Base-by-base conservation (phyloP, 2,329 filamentous ascomycete genomes). In the Aureobasidium zeae region DNA sequence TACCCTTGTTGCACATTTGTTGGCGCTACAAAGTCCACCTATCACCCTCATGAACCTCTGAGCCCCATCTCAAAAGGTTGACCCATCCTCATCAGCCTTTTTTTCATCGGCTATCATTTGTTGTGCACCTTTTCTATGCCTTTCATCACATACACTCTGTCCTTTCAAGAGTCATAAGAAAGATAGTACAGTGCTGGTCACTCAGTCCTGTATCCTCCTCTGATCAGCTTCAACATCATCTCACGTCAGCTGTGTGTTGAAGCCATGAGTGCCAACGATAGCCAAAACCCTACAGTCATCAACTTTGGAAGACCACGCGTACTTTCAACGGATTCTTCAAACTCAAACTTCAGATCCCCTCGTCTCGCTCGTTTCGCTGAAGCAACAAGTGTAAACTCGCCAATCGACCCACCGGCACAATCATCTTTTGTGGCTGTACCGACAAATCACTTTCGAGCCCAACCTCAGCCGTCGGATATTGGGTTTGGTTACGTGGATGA, bases 401-500 rank as follows among this genome's bases (percentile, higher is more conserved):
- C 84, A 30, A 69, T 86, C 56, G 81, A 87, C 49, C 66, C 36
- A 58, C 54, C 57, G n/a, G n/a, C n/a, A 52, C 55, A 46, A 70
- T 72, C 22, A 76, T 77, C 7, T 83, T 83, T 71, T 54, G 73
- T 79, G 49, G 71, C 26, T 10, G 34, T 76, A 30, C 69, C 66
- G 50, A 71, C 72, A 31, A 69, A 70, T 54, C 65, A 72, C 58
- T 67, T 76, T 60, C 66, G 70, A 53, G 69, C 74, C 42, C 75
- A 83, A 60, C 68, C 79, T 43, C 81, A 86, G 59, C 83, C 88
- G 22, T 84, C 81, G 47, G 87, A 94, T 66, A 77, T 94, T 52
- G 88, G 88, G 52, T 95, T 96, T 63, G 87, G 88, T 61, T 95
- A 94, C 67, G 83, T 95, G 59, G 73, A 69, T 51, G 63, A 77